phyloP scores from a whole-genome alignment of 1,284 basidiomycete species.

The Tremellales sp. region DNA sequence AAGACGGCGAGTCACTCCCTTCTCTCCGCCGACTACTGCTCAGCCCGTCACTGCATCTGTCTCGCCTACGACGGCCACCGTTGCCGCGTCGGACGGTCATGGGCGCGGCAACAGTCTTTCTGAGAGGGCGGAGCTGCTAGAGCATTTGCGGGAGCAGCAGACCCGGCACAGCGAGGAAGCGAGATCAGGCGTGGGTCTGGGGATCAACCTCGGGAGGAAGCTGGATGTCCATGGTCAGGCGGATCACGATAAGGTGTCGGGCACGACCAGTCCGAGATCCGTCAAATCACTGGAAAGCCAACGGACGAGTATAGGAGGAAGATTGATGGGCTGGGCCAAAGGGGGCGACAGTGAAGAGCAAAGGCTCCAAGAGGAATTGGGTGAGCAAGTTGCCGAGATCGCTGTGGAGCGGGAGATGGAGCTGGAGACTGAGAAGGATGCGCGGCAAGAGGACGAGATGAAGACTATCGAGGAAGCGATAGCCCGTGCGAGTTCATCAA shows the following conservation, averaged over 20 bases:
- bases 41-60: conserved; percentile 8
- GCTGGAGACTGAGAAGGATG: conserved; percentile 26
- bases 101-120: conserved; percentile 11
- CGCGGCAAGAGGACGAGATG: conserved; percentile 26
- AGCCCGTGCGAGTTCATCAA: background rate
- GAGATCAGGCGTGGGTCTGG: conserved; percentile 26
- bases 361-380: conserved; percentile 12
- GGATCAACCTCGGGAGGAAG: conserved; percentile 17
- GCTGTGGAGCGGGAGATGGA: conserved; percentile 40
- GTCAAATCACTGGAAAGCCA: conserved; percentile 12
- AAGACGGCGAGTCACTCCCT: conserved; percentile 21
- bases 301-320: conserved; percentile 8
- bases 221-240: conserved; percentile 31
- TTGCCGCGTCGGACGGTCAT: conserved; percentile 16
- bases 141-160: conserved; percentile 33
- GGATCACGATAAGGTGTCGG: conserved; percentile 9
- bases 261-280: conserved; percentile 11
- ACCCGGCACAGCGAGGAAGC: conserved; percentile 9
- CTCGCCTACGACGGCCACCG: conserved; percentile 22
- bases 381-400: conserved; percentile 31
- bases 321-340: conserved; percentile 17
- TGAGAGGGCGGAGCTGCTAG: conserved; percentile 24
- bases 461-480: conserved; percentile 21
- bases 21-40: conserved; percentile 33
- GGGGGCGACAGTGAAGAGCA: conserved; percentile 2